These are phyloP conservation scores for Colletotrichum chrysophilum DNA, from an alignment of 2,329 filamentous ascomycete genomes.

Conservation along the genomic window DNA sequence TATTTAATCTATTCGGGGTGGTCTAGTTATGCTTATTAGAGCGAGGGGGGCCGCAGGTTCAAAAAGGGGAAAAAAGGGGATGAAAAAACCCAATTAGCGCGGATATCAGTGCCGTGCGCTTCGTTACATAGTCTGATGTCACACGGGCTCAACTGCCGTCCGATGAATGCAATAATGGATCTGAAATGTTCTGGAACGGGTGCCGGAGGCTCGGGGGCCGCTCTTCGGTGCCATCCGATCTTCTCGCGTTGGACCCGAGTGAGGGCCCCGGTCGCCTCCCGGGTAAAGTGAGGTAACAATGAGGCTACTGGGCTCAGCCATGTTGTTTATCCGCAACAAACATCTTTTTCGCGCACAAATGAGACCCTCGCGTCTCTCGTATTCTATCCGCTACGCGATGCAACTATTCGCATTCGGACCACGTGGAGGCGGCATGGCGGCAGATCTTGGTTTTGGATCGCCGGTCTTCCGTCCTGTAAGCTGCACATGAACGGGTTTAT, in stretches of 20 bases:
- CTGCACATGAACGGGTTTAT: not conserved
- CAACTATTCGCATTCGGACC: not conserved
- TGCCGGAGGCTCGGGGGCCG: not conserved
- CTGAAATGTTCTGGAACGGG: not conserved
- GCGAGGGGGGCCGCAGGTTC: not conserved
- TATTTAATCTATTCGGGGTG: not conserved
- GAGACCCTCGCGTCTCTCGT: not conserved
- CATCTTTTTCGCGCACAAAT: constrained; percentile 1
- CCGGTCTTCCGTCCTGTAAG: not conserved
- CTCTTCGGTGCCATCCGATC: not conserved
- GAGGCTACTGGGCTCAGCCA: not conserved
- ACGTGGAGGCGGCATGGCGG: not conserved
- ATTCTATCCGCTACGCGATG: not conserved
- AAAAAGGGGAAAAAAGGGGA: not conserved
- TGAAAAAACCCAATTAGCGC: not conserved
- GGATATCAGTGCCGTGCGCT: not conserved
- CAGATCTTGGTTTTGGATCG: not conserved
- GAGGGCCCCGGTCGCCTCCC: not conserved
- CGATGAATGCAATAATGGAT: not conserved
- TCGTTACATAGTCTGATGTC: not conserved
- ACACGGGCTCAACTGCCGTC: not conserved
- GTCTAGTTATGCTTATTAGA: not conserved
- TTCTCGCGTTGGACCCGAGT: not conserved
- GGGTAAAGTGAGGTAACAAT: not conserved
- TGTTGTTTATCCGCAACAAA: not conserved